Evolutionary conservation across 2,329 filamentous ascomycete species (phyloP), one percentile per base, ranked within the genome.

Genomic region (Microcyclospora pomicola): DNA sequence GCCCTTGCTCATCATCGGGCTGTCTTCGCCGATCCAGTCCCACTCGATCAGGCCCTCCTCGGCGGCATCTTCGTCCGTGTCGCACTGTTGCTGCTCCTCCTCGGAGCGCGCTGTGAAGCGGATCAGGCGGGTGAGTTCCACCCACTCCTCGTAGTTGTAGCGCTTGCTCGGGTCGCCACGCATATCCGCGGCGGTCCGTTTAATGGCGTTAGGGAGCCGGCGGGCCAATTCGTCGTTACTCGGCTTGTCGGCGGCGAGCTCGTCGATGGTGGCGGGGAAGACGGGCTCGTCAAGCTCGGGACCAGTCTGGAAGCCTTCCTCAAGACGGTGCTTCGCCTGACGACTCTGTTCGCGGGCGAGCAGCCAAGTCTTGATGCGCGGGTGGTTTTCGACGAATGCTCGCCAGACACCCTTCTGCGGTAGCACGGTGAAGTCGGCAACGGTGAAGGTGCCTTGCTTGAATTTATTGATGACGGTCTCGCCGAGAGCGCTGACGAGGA

Each of bases 101-200:
- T 48, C 38, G 6, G 40, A 38, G n/a, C 33, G 38, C 1, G 53
- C 50, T 2, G 64, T 64, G 46, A 77, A 77, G 2, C 71, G 65
- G 29, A 93, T 82, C 27, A 94, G 67, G 15, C 74, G 72, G 6
- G 87, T 77, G 49, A 84, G 91, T 64, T 83, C 82, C 0, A 81
- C 80, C 87, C 86, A 93, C 54, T 93, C 80, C 47, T 86, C 76
- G 45, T 86, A 95, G 0, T 66, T 68, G 55, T 94, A 95, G 38
- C 69, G 71, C 39, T 76, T 77, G 0, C 70, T 66, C 2, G 72
- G 68, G 4, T 67, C 59, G 33, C 65, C 58, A 13, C 72, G 70
- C 27, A 82, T 63, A 52, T 91, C 74, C 34, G 72, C 64, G 1
- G 75, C 74, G 1, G 83, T 73, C 16, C 65, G 67, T 11, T 73